Base-by-base conservation (phyloP, 805 yeast genomes). In the Yamadazyma ubonensis region DNA sequence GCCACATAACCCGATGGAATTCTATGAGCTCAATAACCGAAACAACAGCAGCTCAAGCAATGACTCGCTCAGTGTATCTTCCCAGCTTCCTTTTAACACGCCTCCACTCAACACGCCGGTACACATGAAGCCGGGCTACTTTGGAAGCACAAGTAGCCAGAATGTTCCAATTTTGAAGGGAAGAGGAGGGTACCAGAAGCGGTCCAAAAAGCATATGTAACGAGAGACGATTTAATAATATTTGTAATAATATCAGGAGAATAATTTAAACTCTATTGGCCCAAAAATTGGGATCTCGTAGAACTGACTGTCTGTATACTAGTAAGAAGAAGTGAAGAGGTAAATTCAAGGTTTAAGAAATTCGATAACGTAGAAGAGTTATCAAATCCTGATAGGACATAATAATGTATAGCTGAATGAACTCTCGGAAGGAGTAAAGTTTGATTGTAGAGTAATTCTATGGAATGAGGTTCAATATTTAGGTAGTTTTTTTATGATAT, bases 171-270 rank as follows among this genome's bases (percentile, higher is more conserved):
- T 63, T 6, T 48, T 69, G 33, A 61, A 57, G 42, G 74, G 74
- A 9, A 59, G 74, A 44, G 74, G 74, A 2, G 74, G 74, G 0
- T 65, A 64, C 45, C 74, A 69, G 43, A 69, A 67, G 48, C 47
- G 74, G 38, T 54, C 70, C 1, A 67, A 63, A 48, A 66, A 63
- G 44, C 44, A 55, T 34, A 66, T 64, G 70, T 66, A 54, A 44
- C n/a, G n/a, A n/a, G n/a, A n/a, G n/a, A n/a, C n/a, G n/a, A n/a
- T n/a, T 11, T 8, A 11, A 26, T 27, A 27, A 14, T 27, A 27
- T 14, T 27, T 15, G 15, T 27, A 14, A 27, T 14, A 17, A 14
- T 27, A 16, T 11, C 11, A 2, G n/a, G 16, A 26, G 12, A 8
- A 14, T 11, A 15, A n/a, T 26, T 12, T 11, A 6, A 4, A 23